Evolutionary conservation across 495 filamentous ascomycete genomes (phyloP).

Genomic region (Aspergillus carlsbadensis): DNA sequence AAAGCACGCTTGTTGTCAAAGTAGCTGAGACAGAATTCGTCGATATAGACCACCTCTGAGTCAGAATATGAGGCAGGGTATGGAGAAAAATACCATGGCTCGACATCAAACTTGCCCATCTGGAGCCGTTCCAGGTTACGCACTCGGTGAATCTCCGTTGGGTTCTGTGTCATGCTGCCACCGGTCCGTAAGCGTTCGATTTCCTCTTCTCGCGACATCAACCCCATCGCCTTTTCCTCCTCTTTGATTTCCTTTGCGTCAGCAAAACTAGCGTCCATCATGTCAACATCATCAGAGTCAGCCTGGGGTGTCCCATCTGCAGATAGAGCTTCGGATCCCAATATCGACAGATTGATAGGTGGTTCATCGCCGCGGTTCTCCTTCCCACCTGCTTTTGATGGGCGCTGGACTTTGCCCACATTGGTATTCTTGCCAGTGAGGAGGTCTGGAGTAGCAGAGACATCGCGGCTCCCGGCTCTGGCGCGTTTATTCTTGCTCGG

Average conservation of each 20-base stretch:
- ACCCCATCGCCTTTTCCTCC: slow-evolving; percentile 43
- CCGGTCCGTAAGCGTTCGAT: slow-evolving; percentile 91
- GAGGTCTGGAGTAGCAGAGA: slow-evolving; percentile 57
- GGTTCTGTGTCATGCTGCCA: slow-evolving; percentile 98
- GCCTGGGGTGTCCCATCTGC: slow-evolving; percentile 53
- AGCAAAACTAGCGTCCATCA: slow-evolving; percentile 56
- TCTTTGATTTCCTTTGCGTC: slow-evolving; percentile 52
- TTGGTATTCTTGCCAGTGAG: slow-evolving; percentile 51
- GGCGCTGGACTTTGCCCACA: slow-evolving; percentile 45
- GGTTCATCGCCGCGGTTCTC: slow-evolving; percentile 53
- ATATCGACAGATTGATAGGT: slow-evolving; percentile 34
- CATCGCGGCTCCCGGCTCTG: slow-evolving; percentile 53
- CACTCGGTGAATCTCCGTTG: slow-evolving; percentile 93
- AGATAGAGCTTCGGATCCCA: slow-evolving; percentile 51
- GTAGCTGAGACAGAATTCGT: slow-evolving; percentile 95
- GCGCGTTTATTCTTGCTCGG: slow-evolving; percentile 56
- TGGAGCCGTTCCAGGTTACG: slow-evolving; percentile 90
- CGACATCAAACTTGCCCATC: slow-evolving; percentile 88
- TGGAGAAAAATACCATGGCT: slow-evolving; percentile 98
- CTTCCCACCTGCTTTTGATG: slow-evolving; percentile 61
- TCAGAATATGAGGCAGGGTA: slow-evolving; percentile 88
- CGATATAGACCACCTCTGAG: slow-evolving; percentile 88
- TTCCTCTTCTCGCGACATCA: slow-evolving; percentile 84
- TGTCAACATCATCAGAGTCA: slow-evolving; percentile 62
- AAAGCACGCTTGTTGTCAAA: slow-evolving; percentile 79